These are phyloP conservation scores for Oryza nivara DNA, from an alignment of 176 grass and related monocot genomes.

Conservation along the genomic window DNA sequence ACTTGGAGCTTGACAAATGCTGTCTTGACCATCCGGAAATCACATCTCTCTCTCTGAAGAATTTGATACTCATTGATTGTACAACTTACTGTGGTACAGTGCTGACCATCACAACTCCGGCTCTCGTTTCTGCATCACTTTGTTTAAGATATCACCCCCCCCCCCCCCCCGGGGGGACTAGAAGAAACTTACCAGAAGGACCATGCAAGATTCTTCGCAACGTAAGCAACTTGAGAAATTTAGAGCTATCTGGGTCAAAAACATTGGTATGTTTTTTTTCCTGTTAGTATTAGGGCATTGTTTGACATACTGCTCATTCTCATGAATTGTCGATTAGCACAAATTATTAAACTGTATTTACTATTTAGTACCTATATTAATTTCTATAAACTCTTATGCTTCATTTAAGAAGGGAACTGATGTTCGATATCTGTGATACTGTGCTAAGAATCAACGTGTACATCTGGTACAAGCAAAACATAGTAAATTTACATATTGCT, in stretches of 20 bases:
- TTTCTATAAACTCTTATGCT: too few relatives aligned
- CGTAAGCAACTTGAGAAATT: constrained; percentile 12
- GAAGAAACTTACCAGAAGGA: neutral
- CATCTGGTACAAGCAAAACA: neutral
- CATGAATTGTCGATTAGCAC: neutral
- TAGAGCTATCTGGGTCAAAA: constrained; percentile 5
- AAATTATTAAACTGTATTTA: too few relatives aligned
- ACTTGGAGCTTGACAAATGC: constrained; percentile 13
- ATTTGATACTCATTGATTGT: constrained; percentile 7
- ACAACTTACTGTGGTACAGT: neutral
- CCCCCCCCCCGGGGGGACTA: too few relatives aligned
- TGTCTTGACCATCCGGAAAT: neutral
- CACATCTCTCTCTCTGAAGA: constrained; percentile 10
- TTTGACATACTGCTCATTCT: neutral
- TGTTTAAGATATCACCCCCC: neutral
- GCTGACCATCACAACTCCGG: constrained; percentile 14
- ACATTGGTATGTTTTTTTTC: constrained; percentile 31
- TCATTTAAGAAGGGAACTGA: too few relatives aligned
- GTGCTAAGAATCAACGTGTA: too few relatives aligned
- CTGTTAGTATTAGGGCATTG: neutral
- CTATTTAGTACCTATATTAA: too few relatives aligned
- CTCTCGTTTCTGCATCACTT: neutral
- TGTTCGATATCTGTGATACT: too few relatives aligned
- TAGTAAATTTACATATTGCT: neutral
- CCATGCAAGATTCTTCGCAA: constrained; percentile 31